Evolutionary conservation across 2,329 filamentous ascomycete species (phyloP).

Genomic region (Fusarium sambucinum): DNA sequence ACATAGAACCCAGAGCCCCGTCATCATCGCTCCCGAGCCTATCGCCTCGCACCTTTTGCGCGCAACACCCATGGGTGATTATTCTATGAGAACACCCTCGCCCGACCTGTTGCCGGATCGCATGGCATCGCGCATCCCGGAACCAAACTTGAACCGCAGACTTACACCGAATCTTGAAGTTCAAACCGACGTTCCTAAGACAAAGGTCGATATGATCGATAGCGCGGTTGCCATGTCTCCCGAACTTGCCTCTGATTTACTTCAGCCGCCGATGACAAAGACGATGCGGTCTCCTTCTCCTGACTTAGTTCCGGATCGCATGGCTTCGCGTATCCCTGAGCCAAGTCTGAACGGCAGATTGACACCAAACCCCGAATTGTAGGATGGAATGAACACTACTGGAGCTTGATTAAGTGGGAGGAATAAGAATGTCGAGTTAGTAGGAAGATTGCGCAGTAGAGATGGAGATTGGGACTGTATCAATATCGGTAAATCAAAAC

Average conservation of each 20-base stretch:
- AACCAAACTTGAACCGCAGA: conserved; percentile 59
- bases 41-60: conserved; percentile 67
- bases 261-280: conserved; percentile 65
- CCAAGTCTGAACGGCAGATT: conserved; percentile 59
- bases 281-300: conserved; percentile 67
- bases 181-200: conserved; percentile 60
- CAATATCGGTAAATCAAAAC: conserved; percentile 16
- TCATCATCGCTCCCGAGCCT: conserved; percentile 66
- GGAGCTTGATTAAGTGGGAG: conserved; percentile 26
- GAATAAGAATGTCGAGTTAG: not conserved
- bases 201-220: conserved; percentile 59
- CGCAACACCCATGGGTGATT: conserved; percentile 67
- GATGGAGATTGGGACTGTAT: conserved; percentile 37
- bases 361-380: conserved; percentile 63
- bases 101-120: conserved; percentile 72
- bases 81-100: conserved; percentile 66
- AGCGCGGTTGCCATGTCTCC: conserved; percentile 65
- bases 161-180: conserved; percentile 65
- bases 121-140: conserved; percentile 69
- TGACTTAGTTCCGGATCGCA: conserved; percentile 72
- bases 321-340: conserved; percentile 68
- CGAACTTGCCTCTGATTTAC: conserved; percentile 65
- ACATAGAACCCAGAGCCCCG: conserved; percentile 58
- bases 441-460: not conserved
- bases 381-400: conserved; percentile 50